Evolutionary conservation across 1,139 yeast species (phyloP).

Genomic region (Hyphopichia wangnamkhiaoensis): DNA sequence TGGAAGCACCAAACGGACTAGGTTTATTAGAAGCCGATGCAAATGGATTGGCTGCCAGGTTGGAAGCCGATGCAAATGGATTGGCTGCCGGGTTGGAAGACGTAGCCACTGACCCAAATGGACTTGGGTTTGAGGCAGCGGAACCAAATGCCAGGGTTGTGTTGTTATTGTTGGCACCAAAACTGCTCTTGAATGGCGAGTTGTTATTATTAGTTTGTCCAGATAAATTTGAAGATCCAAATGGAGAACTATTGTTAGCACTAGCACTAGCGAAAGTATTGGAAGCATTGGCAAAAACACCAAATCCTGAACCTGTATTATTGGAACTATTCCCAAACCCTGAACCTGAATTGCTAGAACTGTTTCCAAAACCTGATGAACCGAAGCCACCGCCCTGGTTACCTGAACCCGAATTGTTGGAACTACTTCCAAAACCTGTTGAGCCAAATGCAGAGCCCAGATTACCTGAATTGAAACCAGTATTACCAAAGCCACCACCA

Average conservation of each 20-base stretch:
- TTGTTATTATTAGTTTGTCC: background rate
- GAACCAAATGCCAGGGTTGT: slow-evolving; percentile 13
- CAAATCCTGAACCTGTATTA: slow-evolving; percentile 9
- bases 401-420: slow-evolving; percentile 12
- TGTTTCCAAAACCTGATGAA: slow-evolving; percentile 12
- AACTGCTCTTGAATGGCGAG: too few species aligned
- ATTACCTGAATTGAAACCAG: background rate
- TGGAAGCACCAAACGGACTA: slow-evolving; percentile 14
- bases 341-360: slow-evolving; percentile 7
- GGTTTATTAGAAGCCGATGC: slow-evolving; percentile 7
- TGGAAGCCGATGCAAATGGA: background rate
- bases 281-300: slow-evolving; percentile 7
- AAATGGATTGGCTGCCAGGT: slow-evolving; percentile 5
- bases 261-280: slow-evolving; percentile 3
- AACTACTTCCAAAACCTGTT: slow-evolving; percentile 13
- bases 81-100: slow-evolving; percentile 1
- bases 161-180: slow-evolving; percentile 7
- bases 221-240: too few species aligned
- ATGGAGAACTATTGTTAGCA: slow-evolving; percentile 8
- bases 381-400: slow-evolving; percentile 10
- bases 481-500: slow-evolving; percentile 7
- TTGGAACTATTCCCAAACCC: slow-evolving; percentile 11
- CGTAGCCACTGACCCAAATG: slow-evolving; percentile 11
- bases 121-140: slow-evolving; percentile 6
- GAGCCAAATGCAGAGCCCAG: slow-evolving; percentile 14